Percentiles rank a stretch among this genome's conserved stretches.
Evolutionary conservation across 768 basidiomycete genomes (phyloP).

Genomic region (Piloderma croceum): DNA sequence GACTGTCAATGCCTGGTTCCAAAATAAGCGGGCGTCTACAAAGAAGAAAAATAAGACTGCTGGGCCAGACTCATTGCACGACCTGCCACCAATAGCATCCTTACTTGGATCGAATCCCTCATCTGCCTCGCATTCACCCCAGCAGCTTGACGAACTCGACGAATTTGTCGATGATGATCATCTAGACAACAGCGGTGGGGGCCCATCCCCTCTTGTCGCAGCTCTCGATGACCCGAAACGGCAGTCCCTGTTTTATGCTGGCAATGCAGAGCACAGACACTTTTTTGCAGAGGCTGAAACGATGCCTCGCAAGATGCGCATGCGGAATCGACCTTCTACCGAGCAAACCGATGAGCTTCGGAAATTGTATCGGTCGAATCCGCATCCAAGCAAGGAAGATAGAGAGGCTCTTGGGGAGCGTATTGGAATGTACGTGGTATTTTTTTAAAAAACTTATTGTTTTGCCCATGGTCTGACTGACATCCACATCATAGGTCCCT

Average conservation of each 20-base stretch:
- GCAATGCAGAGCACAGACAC: slow-evolving; percentile 45
- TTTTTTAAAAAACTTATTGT: no score
- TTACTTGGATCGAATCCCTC: slow-evolving; percentile 25
- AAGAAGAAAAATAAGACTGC: slow-evolving; percentile 60
- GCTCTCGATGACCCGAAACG: slow-evolving; percentile 22
- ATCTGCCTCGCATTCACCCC: slow-evolving; percentile 15
- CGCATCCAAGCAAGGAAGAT: slow-evolving; percentile 65
- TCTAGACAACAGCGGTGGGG: slow-evolving; percentile 30
- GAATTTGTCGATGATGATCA: slow-evolving; percentile 45
- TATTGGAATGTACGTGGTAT: slow-evolving; percentile 71
- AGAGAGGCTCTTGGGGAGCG: slow-evolving; percentile 57
- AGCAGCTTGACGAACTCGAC: slow-evolving; percentile 29
- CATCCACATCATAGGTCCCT: slow-evolving; percentile 59
- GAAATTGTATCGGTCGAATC: slow-evolving; percentile 56
- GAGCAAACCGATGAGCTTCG: slow-evolving; percentile 67
- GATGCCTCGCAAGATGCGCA: slow-evolving; percentile 57
- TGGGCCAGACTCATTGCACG: slow-evolving; percentile 23
- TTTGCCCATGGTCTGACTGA: no score
- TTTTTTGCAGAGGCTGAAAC: slow-evolving; percentile 45
- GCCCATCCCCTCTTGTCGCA: slow-evolving; percentile 28
- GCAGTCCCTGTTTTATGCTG: slow-evolving; percentile 40
- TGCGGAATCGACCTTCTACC: slow-evolving; percentile 56
- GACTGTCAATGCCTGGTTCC: slow-evolving; percentile 84
- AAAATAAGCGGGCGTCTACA: slow-evolving; percentile 78
- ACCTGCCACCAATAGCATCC: slow-evolving; percentile 30